Evolutionary conservation across 768 basidiomycete genomes (phyloP).

Genomic region (Phlegmacium glaucopus): DNA sequence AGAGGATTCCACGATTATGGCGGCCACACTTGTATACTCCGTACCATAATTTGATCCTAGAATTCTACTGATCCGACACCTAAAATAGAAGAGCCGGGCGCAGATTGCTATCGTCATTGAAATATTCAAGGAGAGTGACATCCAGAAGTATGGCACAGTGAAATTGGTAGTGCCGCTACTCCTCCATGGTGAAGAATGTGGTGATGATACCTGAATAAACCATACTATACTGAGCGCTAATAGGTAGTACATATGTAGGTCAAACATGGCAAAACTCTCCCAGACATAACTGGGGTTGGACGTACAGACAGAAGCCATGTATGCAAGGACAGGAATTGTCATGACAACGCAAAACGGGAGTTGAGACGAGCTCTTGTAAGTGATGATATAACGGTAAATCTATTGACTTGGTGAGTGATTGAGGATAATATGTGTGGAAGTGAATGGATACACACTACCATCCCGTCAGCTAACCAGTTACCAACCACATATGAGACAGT

Average conservation of each 20-base stretch:
- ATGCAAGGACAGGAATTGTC: no score
- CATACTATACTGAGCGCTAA: constrained; percentile 6
- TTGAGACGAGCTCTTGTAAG: constrained; percentile 1
- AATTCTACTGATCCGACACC: constrained; percentile 7
- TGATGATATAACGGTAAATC: constrained; percentile 7
- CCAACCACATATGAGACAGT: constrained; percentile 6
- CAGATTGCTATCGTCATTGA: constrained; percentile 25
- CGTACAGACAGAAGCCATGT: constrained; percentile 7
- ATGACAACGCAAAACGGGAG: not conserved
- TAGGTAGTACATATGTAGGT: not conserved
- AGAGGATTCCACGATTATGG: constrained; percentile 34
- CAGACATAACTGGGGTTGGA: not conserved
- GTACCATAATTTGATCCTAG: constrained; percentile 5
- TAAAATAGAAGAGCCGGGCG: constrained; percentile 18
- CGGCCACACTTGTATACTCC: constrained; percentile 20
- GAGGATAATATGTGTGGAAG: not conserved
- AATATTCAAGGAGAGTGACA: constrained; percentile 26
- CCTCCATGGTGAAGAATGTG: constrained; percentile 13
- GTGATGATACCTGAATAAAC: constrained; percentile 6
- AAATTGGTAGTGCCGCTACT: constrained; percentile 15
- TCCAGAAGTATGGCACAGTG: constrained; percentile 23
- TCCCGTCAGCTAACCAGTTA: constrained; percentile 7
- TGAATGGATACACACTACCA: constrained; percentile 1
- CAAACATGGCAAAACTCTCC: not conserved
- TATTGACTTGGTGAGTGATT: not conserved